Evolutionary conservation across 1,284 basidiomycete genomes (phyloP), one percentile per base, ranked within the genome.

Genomic region (Neolentinus lepideus): DNA sequence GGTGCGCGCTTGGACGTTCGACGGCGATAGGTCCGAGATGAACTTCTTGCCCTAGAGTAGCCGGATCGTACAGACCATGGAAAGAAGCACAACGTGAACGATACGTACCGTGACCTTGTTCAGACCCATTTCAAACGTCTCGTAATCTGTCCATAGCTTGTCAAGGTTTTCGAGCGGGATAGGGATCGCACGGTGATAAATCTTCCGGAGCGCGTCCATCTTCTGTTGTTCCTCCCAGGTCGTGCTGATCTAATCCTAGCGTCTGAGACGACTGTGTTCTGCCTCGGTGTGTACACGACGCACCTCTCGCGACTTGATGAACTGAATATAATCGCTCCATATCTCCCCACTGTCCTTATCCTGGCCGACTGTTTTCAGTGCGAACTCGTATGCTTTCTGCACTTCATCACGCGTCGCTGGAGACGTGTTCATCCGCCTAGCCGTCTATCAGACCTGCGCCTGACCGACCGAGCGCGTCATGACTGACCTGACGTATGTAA

Each of bases 91-190:
- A n/a, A 21, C 6, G 12, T 31, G 29, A 31, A 6, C 4, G 12
- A 16, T 43, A n/a, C 76, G 61, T 56, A 85, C 86, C 25, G 94
- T 97, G 60, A 94, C 88, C 67, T 90, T 90, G 75, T 95, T 98
- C 62, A 98, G 75, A 43, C 80, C 81, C 58, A 85, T 94, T 70
- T 99, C 97, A 66, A 98, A 99, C 0, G 88, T 76, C 69, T 98
- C 95, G 63, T 95, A 91, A 55, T 97, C 93, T 66, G 91, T 86
- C 97, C 97, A 99, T 45, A 99, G 79, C 45, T 79, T 78, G 71
- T 98, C 95, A 63, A 99, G 85, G 64, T 94, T 96, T 69, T 94
- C 88, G 62, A 98, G 79, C 0, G 97, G 97, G 22, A 97, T 92
- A 63, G 92, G 90, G 29, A 98, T 90, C 0, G 93, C 96, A 52